These are phyloP conservation scores for Lipomyces orientalis DNA, from an alignment of 805 yeast species.

Conservation along the genomic window DNA sequence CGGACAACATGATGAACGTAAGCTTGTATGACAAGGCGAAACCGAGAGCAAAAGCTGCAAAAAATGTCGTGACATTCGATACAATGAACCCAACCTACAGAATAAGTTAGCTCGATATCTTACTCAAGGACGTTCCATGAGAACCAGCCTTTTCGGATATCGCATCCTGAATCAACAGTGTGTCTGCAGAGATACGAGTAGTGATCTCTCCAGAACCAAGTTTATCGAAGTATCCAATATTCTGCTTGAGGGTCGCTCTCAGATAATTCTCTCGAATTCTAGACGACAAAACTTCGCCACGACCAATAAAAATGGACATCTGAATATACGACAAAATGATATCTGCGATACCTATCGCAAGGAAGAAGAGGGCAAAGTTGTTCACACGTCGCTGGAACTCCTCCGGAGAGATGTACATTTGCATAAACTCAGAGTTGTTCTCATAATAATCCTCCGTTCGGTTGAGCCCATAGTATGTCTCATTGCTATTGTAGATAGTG, in stretches of 20 bases:
- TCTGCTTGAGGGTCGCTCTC: constrained; percentile 48
- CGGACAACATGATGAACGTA: constrained; percentile 46
- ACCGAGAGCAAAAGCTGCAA: constrained; percentile 49
- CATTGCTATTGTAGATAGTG: constrained; percentile 34
- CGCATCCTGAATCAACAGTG: constrained; percentile 51
- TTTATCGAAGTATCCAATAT: constrained; percentile 51
- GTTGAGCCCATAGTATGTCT: constrained; percentile 27
- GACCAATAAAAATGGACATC: constrained; percentile 47
- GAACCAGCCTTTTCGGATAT: constrained; percentile 47
- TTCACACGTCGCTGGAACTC: constrained; percentile 46
- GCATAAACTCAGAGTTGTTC: constrained; percentile 23
- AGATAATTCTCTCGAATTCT: constrained; percentile 49
- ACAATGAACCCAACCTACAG: constrained; percentile 42
- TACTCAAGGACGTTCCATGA: not conserved
- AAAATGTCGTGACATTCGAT: constrained; percentile 49
- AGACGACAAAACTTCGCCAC: constrained; percentile 52
- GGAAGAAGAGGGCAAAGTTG: constrained; percentile 48
- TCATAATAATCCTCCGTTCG: constrained; percentile 23
- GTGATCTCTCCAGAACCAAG: constrained; percentile 53
- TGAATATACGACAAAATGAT: constrained; percentile 41
- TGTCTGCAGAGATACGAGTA: constrained; percentile 52
- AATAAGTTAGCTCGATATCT: not conserved
- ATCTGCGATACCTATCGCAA: constrained; percentile 50
- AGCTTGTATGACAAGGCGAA: constrained; percentile 49
- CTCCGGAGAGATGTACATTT: constrained; percentile 29